Percentiles rank a stretch among this genome's conserved stretches.
Conservation (phyloP, 2,329 filamentous ascomycete genomes). For the Fusarium graminum region DNA sequence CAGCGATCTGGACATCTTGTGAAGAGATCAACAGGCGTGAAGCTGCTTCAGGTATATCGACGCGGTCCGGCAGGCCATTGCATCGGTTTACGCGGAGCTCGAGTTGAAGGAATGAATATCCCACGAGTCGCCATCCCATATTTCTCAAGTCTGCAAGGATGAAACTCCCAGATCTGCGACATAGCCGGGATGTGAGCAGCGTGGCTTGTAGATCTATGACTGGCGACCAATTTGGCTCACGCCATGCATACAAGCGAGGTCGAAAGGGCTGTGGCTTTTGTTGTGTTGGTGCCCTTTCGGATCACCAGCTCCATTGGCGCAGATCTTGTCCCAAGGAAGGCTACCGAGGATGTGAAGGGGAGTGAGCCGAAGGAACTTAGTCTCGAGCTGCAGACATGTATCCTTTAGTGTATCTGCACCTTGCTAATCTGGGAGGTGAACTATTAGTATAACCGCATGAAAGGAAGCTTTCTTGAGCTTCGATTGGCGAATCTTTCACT, state of each 20-base stretch:
- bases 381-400: slow-evolving; percentile 2
- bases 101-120: slow-evolving; percentile 13
- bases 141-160: background rate
- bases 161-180: slow-evolving; percentile 1
- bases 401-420: slow-evolving; percentile 2
- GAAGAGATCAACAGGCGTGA: slow-evolving; percentile 21
- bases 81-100: slow-evolving; percentile 1
- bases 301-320: slow-evolving; percentile 17
- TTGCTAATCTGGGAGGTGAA: background rate
- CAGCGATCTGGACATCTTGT: slow-evolving; percentile 1
- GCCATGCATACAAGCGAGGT: slow-evolving; percentile 28
- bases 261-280: slow-evolving; percentile 2
- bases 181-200: background rate
- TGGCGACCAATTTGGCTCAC: slow-evolving; percentile 10
- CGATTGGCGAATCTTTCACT: slow-evolving; percentile 2
- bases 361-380: slow-evolving; percentile 15
- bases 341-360: slow-evolving; percentile 31
- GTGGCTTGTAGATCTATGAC: slow-evolving; percentile 27
- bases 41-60: slow-evolving; percentile 22
- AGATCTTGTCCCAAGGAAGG: slow-evolving; percentile 41
- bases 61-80: slow-evolving; percentile 11
- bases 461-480: background rate
- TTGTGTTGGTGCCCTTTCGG: slow-evolving; percentile 8
- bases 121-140: slow-evolving; percentile 27
- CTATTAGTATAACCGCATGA: background rate